Base-by-base conservation (phyloP, 768 basidiomycete genomes). In the Peribolospora baueri region DNA sequence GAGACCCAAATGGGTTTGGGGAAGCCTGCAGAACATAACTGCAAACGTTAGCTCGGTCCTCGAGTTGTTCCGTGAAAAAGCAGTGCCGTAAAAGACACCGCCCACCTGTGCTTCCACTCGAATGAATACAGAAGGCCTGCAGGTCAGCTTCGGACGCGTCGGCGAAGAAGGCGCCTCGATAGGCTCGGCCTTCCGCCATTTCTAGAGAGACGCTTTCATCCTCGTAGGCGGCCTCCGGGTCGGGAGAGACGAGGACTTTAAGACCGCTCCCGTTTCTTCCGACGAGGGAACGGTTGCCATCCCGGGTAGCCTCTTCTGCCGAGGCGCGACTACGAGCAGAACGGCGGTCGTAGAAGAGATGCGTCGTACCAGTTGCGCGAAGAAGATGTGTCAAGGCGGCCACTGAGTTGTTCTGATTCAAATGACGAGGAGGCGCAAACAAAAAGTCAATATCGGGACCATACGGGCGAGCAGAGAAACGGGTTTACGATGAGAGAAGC, bases 21-120 rank as follows among this genome's bases (percentile, higher is more conserved):
- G 41, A 55, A 50, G 38, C 56, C 7, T 7, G 3, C n/a, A 8
- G 5, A 14, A 51, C 25, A 25, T 25, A 25, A 25, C 25, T 25
- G 25, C 25, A 25, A 25, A 25, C 25, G 25, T 25, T 25, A 25
- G 25, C 25, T 25, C 25, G 25, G 25, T 25, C 25, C 25, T 25
- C 25, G 25, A 25, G 25, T 25, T 25, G 25, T 25, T 25, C 25
- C 25, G 25, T 47, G 7, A 56, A 13, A 25, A 37, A 25, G 11
- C 7, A 36, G 36, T 39, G 56, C 11, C 40, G 13, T 10, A 10
- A 51, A 39, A 14, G 13, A 37, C 36, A 51, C 49, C 1, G 63
- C 64, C 56, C 72, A 1, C 75, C 76, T 9, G 75, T 75, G 51
- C 71, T 61, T 39, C 74, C 74, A 3, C 69, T 70, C 4, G 71